Base-by-base conservation (phyloP, 106 monocot species). In the Acorus calamus region DNA sequence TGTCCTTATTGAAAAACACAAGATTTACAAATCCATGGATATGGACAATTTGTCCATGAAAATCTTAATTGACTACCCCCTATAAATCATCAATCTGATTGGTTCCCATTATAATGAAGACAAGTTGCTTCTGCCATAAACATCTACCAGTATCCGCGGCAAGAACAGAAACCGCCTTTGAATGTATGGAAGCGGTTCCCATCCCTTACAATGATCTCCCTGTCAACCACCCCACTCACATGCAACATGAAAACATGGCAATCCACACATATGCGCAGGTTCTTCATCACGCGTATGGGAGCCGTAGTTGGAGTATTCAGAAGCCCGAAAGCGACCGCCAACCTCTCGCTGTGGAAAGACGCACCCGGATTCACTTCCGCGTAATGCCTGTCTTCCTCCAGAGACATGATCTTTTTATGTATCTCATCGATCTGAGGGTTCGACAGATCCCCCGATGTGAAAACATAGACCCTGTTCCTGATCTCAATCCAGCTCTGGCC, bases 401-500 rank as follows among this genome's bases (percentile, higher is more conserved):
- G 47, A 48, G 7, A 28, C 14, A 61, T 62, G 46, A 74, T 47
- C 28, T 68, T 61, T 45, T 45, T 42, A 42, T 68, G 74, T 9
- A 74, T 60, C 6, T 55, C 47, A 14, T 45, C 52, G 8, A 74
- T 67, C 2, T 5, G 41, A 14, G 60, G 67, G 48, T 67, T 60
- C 44, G 53, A 74, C 0, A 2, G n/a, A 55, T 71, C 72, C 2
- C 50, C 48, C 1, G 72, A 61, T 12, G 12, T 75, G 56, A 75
- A 75, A 4, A 48, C 4, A 51, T 69, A 57, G 13, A 75, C 2
- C 42, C 48, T 67, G 63, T 53, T 62, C 65, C 49, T 61, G 10
- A 65, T 69, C 73, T 75, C 53, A 10, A 84, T 51, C 89, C 84
- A 82, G 59, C 89, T 89, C 64, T 69, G 73, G 6, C 89, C 89